Evolutionary conservation across 345 rosid species (phyloP).

Genomic region (Bruguiera parviflora): DNA sequence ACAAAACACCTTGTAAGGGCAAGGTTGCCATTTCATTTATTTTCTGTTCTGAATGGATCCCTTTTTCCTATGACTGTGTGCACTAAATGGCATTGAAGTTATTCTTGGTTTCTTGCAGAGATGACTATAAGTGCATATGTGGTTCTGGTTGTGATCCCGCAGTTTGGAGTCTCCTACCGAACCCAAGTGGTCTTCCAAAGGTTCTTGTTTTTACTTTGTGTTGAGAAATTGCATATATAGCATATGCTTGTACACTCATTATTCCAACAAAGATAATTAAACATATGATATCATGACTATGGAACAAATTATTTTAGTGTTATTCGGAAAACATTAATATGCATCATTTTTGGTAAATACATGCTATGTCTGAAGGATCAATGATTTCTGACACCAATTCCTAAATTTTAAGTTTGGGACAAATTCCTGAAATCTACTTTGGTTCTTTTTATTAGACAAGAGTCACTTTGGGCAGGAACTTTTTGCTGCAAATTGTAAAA

Average conservation of each 20-base stretch:
- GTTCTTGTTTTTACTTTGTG: slow-evolving; percentile 28
- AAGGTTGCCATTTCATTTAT: background rate
- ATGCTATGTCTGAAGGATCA: background rate
- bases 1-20: background rate
- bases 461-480: too few relatives aligned
- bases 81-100: background rate
- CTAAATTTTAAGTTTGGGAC: background rate
- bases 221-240: too few relatives aligned
- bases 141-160: slow-evolving; percentile 77
- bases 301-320: background rate
- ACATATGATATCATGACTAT: background rate
- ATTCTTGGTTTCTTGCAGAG: slow-evolving; percentile 43
- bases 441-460: background rate
- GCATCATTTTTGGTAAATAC: background rate
- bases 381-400: background rate
- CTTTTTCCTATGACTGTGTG: background rate
- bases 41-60: too few relatives aligned
- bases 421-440: background rate
- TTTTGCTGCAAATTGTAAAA: background rate
- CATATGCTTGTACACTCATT: too few relatives aligned
- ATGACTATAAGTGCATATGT: slow-evolving; percentile 50
- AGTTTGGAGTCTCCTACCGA: slow-evolving; percentile 82
- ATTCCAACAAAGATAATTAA: background rate
- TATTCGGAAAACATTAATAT: background rate
- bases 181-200: slow-evolving; percentile 87